Evolutionary conservation across 345 rosid species (phyloP).

Genomic region (Eucalyptus cloeziana): DNA sequence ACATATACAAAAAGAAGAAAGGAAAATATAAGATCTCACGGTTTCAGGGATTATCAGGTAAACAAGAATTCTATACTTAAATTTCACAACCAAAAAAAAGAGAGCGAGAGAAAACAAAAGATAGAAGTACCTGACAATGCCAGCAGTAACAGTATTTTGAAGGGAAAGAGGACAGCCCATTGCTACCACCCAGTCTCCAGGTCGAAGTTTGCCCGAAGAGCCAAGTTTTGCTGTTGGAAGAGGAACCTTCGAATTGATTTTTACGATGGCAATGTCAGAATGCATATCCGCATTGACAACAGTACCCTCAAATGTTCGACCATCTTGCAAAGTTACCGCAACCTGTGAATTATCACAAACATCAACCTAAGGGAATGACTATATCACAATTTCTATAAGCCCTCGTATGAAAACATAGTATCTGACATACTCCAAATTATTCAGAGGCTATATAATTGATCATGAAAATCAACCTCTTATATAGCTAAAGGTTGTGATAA

Average conservation of each 20-base stretch:
- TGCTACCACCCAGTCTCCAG: constrained; percentile 95
- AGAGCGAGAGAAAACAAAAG: background rate
- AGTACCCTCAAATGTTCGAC: constrained; percentile 73
- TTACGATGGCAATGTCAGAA: constrained; percentile 90
- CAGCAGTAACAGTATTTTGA: constrained; percentile 89
- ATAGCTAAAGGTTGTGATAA: background rate
- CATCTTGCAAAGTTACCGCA: constrained; percentile 93
- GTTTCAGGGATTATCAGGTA: background rate
- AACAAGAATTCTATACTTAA: background rate
- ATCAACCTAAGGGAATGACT: background rate
- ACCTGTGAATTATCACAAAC: constrained; percentile 30
- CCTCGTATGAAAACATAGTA: background rate
- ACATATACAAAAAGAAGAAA: background rate
- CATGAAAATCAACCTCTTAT: background rate
- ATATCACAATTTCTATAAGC: background rate
- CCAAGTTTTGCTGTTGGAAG: constrained; percentile 84
- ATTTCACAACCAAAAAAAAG: background rate
- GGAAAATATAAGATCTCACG: background rate
- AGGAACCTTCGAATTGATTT: constrained; percentile 71
- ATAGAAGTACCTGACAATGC: constrained; percentile 67
- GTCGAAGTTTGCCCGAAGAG: constrained; percentile 72
- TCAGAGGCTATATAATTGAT: background rate
- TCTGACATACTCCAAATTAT: background rate
- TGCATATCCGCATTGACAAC: constrained; percentile 77
- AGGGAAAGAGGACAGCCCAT: constrained; percentile 95